Base-by-base conservation (phyloP, 163 green algal species). In the Trebouxia gelatinosa region DNA sequence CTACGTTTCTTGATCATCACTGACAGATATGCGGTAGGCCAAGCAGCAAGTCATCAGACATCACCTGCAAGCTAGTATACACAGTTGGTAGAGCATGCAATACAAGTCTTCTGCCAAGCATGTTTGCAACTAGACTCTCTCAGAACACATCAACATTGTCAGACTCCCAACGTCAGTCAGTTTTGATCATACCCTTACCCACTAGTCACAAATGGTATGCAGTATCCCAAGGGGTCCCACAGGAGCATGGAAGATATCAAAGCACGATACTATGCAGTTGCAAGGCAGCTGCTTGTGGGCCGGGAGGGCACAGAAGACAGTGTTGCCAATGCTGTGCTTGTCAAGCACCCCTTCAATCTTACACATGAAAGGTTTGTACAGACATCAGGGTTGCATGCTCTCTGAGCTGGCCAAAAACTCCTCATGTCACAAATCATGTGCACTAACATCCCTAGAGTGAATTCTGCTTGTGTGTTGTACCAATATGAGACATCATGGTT, bases 231-330 rank as follows among this genome's bases (percentile, higher is more conserved):
- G 6, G 87, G 82, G 9, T 80, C 84, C 5, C 65, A 82, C 11
- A 81, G 93, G 29, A 90, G 54, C 48, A 70, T 97, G 31, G 95
- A 99, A 77, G 95, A 98, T 75, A 79, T 99, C 6, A 98, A 98
- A 85, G 90, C 89, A 40, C 85, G 95, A 59, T 99, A 98, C 84
- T 99, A 98, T 80, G 37, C 59, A 28, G 84, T 98, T 5, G 92
- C 93, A 11, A 85, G 84, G 28, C 78, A 85, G 58, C 85, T 94
- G 62, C 64, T 93, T 40, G 40, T 90, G 11, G 86, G 83, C 21
- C 81, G 90, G 0, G 88, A 89, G 68, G 87, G 87, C 26, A 80
- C 79, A 21, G 68, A 81, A 32, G 84, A 91, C 38, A 64, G 48
- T 35, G 81, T 89, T 31, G 87, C 83, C 46, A 85, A 92, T 79